Evolutionary conservation across 176 grass and related monocot species (phyloP).

Genomic region (Cenchrus americanus): DNA sequence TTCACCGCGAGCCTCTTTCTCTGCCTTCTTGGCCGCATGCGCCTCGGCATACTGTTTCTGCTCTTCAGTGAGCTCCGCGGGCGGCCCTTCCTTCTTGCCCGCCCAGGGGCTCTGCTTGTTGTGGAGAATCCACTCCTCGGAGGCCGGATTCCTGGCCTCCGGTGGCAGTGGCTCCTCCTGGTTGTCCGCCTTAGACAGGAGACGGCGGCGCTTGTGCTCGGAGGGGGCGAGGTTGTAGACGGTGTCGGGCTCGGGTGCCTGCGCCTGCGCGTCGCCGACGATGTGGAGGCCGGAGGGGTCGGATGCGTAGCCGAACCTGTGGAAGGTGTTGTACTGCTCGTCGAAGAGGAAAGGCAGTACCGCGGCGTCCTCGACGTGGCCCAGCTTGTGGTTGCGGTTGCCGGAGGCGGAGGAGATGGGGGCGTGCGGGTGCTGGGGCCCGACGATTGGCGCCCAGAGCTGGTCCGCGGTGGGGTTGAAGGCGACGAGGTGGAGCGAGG

Average conservation of each 20-base stretch:
- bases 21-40: constrained; percentile 92
- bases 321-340: constrained; percentile 98
- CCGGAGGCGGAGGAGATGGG: constrained; percentile 69
- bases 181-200: constrained; percentile 60
- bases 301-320: constrained; percentile 85
- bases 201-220: constrained; percentile 93
- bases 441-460: constrained; percentile 86
- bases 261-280: constrained; percentile 65
- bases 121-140: constrained; percentile 86
- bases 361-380: constrained; percentile 86
- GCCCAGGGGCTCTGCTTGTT: constrained; percentile 93
- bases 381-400: constrained; percentile 96
- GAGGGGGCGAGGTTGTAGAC: constrained; percentile 89
- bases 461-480: constrained; percentile 97
- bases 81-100: constrained; percentile 71
- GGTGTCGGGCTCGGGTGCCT: constrained; percentile 58
- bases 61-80: constrained; percentile 86
- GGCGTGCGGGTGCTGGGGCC: constrained; percentile 77
- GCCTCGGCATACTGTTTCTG: constrained; percentile 92
- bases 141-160: constrained; percentile 67
- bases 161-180: constrained; percentile 30
- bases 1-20: constrained; percentile 86
- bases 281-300: constrained; percentile 85
- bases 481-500: constrained; percentile 69
- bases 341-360: constrained; percentile 96